phyloP scores from a whole-genome alignment of 768 basidiomycete genomes.

The Xanthoconium stramineum region DNA sequence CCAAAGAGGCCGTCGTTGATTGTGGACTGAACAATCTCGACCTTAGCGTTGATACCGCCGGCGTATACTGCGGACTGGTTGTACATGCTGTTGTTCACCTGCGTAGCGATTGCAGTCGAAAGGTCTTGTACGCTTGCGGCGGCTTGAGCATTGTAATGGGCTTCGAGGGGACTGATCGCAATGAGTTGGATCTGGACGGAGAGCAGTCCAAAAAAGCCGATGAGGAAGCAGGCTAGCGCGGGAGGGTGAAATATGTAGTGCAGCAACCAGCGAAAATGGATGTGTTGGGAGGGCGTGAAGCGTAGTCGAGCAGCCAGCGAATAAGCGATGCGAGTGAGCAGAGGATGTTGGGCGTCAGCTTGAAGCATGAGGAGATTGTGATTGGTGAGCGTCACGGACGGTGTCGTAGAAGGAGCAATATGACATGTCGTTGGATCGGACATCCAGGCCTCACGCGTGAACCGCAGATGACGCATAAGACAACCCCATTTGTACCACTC shows the following conservation, averaged over 20 bases:
- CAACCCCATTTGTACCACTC: constrained; percentile 89
- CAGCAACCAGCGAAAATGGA: constrained; percentile 81
- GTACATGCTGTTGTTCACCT: constrained; percentile 81
- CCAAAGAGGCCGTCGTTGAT: constrained; percentile 90
- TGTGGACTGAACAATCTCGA: constrained; percentile 65
- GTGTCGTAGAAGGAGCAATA: constrained; percentile 31
- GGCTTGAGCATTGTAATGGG: constrained; percentile 62
- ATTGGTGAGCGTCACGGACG: constrained; percentile 60
- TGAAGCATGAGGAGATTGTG: constrained; percentile 79
- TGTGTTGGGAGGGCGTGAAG: constrained; percentile 59
- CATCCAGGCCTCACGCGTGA: constrained; percentile 74
- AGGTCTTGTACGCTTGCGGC: constrained; percentile 61
- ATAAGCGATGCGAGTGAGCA: constrained; percentile 65
- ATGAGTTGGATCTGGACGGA: constrained; percentile 84
- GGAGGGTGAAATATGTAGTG: constrained; percentile 91
- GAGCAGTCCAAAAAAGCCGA: constrained; percentile 88
- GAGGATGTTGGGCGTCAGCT: constrained; percentile 65
- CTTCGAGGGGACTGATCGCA: constrained; percentile 70
- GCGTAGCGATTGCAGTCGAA: constrained; percentile 64
- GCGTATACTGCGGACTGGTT: constrained; percentile 80
- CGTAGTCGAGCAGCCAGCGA: constrained; percentile 47
- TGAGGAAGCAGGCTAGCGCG: constrained; percentile 85
- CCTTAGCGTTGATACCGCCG: constrained; percentile 65
- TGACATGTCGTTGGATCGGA: constrained; percentile 65
- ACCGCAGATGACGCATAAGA: constrained; percentile 61